phyloP scores from a whole-genome alignment of 2,329 filamentous ascomycete species.

The Aspergillus neoniger region DNA sequence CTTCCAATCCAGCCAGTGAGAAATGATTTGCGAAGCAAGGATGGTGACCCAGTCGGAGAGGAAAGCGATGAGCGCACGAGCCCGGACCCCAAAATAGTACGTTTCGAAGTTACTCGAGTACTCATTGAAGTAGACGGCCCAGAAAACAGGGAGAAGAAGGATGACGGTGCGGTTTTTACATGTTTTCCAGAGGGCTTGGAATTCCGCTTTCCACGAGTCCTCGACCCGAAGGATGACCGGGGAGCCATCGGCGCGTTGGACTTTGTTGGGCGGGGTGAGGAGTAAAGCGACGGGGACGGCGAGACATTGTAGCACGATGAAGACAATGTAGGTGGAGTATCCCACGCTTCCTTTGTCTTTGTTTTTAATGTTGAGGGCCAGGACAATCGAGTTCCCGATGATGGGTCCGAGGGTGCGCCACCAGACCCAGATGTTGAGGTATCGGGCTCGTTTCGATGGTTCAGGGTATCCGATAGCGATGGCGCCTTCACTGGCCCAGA shows the following conservation, averaged over 20 bases:
- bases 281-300: slow-evolving; percentile 42
- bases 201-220: slow-evolving; percentile 44
- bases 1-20: slow-evolving; percentile 49
- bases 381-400: slow-evolving; percentile 50
- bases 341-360: not conserved
- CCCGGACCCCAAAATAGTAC: slow-evolving; percentile 51
- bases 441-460: slow-evolving; percentile 49
- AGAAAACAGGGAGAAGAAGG: slow-evolving; percentile 48
- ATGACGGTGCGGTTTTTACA: slow-evolving; percentile 24
- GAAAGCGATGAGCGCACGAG: slow-evolving; percentile 52
- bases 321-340: slow-evolving; percentile 45
- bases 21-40: slow-evolving; percentile 50
- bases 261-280: slow-evolving; percentile 45
- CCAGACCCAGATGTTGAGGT: slow-evolving; percentile 53
- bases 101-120: slow-evolving; percentile 53
- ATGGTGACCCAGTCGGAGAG: slow-evolving; percentile 44
- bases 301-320: slow-evolving; percentile 44
- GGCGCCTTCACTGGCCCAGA: slow-evolving; percentile 55
- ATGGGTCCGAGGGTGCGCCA: slow-evolving; percentile 55
- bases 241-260: slow-evolving; percentile 45
- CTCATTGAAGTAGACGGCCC: slow-evolving; percentile 50
- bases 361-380: slow-evolving; percentile 44
- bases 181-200: slow-evolving; percentile 39
- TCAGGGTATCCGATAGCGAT: slow-evolving; percentile 54
- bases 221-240: slow-evolving; percentile 42